phyloP scores from a whole-genome alignment of 78 protist genomes.

The Trichosphaerium sp. region DNA sequence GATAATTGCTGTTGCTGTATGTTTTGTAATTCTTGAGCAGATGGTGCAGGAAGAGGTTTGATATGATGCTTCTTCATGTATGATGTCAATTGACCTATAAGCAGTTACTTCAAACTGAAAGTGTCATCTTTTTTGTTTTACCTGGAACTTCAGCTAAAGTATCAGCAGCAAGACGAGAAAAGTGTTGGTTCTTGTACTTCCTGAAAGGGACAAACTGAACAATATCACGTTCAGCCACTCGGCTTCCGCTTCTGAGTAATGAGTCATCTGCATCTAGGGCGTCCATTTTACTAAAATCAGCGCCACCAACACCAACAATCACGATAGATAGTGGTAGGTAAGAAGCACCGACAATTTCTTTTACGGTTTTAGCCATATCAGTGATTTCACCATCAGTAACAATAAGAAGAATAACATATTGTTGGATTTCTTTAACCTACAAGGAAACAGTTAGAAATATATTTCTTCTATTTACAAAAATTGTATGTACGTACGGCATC shows the following conservation, averaged over 20 bases:
- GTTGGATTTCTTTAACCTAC: neutral
- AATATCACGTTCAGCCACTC: slow-evolving; percentile 39
- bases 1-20: too few relatives aligned
- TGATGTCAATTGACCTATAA: neutral
- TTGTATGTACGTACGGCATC: too few relatives aligned
- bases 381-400: slow-evolving; percentile 66
- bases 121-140: too few relatives aligned
- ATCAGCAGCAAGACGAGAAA: slow-evolving; percentile 12
- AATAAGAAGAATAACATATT: slow-evolving; percentile 52
- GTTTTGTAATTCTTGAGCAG: too few relatives aligned
- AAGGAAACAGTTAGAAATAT: too few relatives aligned
- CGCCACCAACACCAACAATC: slow-evolving; percentile 74
- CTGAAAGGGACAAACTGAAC: slow-evolving; percentile 67
- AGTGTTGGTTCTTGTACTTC: neutral
- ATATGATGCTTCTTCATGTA: neutral
- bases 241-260: neutral
- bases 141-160: slow-evolving; percentile 46
- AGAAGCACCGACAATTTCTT: slow-evolving; percentile 19
- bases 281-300: slow-evolving; percentile 51
- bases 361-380: slow-evolving; percentile 51
- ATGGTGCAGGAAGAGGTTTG: neutral
- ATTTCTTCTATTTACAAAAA: too few relatives aligned
- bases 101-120: too few relatives aligned
- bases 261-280: slow-evolving; percentile 62
- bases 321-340: slow-evolving; percentile 47